Conservation (phyloP, 192 early-diverging fungal genomes). For the Entomortierella beljakovae region DNA sequence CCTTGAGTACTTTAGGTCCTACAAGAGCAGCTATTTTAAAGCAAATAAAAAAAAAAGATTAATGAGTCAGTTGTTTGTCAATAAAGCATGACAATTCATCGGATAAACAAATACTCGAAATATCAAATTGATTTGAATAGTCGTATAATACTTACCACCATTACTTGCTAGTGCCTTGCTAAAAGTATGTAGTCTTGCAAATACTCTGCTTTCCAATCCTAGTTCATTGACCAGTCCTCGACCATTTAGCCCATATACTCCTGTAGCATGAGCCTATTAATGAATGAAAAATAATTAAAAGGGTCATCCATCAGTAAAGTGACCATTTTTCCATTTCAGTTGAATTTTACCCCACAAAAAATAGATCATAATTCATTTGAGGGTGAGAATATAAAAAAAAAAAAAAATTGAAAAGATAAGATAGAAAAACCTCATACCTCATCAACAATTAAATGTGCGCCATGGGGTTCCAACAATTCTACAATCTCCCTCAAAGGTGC, state of each 20-base stretch:
- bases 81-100: not conserved
- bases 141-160: slow-evolving; percentile 75
- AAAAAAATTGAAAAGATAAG: not conserved
- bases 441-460: slow-evolving; percentile 79
- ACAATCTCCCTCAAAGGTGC: slow-evolving; percentile 77
- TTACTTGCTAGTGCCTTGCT: slow-evolving; percentile 85
- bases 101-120: too few species aligned
- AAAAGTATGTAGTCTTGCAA: slow-evolving; percentile 86
- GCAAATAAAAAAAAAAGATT: not conserved
- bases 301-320: too few species aligned
- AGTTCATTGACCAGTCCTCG: slow-evolving; percentile 74
- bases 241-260: slow-evolving; percentile 75
- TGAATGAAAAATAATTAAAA: not conserved
- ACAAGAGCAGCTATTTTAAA: slow-evolving; percentile 72
- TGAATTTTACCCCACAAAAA: slow-evolving; percentile 20
- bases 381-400: slow-evolving; percentile 6
- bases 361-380: too few species aligned
- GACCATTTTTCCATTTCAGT: not conserved
- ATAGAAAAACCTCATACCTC: slow-evolving; percentile 77
- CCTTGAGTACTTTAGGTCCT: slow-evolving; percentile 66
- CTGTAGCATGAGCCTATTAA: slow-evolving; percentile 84
- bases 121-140: too few species aligned
- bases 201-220: slow-evolving; percentile 71
- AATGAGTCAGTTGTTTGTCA: not conserved
- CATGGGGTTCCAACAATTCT: slow-evolving; percentile 55